A percentile compares a stretch with the other conserved stretches of the same genome.
phyloP scores from a whole-genome alignment of 192 early-diverging fungal genomes.

The Blastocladiella britannica region DNA sequence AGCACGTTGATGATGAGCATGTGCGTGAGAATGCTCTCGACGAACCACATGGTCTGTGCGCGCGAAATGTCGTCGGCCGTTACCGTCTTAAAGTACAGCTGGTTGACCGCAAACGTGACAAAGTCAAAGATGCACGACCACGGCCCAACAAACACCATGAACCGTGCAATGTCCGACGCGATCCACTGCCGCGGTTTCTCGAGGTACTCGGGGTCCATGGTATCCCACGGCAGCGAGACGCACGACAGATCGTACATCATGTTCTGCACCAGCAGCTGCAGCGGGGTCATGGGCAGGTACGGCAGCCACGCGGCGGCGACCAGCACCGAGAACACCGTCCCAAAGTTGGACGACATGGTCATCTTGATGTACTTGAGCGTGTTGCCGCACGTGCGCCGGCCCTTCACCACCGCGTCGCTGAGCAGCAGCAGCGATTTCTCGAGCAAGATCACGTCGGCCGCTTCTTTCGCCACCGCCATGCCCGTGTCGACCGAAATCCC shows the following conservation, averaged over 20 bases:
- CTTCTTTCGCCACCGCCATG: slow-evolving; percentile 29
- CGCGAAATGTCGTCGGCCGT: slow-evolving; percentile 5
- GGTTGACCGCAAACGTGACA: slow-evolving; percentile 17
- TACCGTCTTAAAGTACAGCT: slow-evolving; percentile 15
- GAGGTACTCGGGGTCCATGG: slow-evolving; percentile 23
- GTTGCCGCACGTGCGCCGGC: slow-evolving; percentile 25
- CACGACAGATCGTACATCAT: slow-evolving; percentile 29
- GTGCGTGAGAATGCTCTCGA: slow-evolving; percentile 19
- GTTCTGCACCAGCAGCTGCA: slow-evolving; percentile 23
- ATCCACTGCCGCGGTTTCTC: slow-evolving; percentile 18
- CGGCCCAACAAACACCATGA: slow-evolving; percentile 28
- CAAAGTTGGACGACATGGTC: slow-evolving; percentile 32
- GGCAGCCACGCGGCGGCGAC: slow-evolving; percentile 27
- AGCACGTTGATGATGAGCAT: slow-evolving; percentile 23
- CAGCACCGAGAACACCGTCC: slow-evolving; percentile 28
- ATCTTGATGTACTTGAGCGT: slow-evolving; percentile 32
- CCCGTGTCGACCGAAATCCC: slow-evolving; percentile 27
- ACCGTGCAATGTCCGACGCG: slow-evolving; percentile 16
- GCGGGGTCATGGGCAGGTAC: slow-evolving; percentile 23
- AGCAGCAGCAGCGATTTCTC: slow-evolving; percentile 24
- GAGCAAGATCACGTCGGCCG: slow-evolving; percentile 24
- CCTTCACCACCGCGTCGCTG: slow-evolving; percentile 14
- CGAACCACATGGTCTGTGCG: slow-evolving; percentile 20
- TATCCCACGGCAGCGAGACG: slow-evolving; percentile 23
- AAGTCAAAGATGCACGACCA: slow-evolving; percentile 23